phyloP scores from a whole-genome alignment of 306 rosid species.

The Casuarina equisetifolia region DNA sequence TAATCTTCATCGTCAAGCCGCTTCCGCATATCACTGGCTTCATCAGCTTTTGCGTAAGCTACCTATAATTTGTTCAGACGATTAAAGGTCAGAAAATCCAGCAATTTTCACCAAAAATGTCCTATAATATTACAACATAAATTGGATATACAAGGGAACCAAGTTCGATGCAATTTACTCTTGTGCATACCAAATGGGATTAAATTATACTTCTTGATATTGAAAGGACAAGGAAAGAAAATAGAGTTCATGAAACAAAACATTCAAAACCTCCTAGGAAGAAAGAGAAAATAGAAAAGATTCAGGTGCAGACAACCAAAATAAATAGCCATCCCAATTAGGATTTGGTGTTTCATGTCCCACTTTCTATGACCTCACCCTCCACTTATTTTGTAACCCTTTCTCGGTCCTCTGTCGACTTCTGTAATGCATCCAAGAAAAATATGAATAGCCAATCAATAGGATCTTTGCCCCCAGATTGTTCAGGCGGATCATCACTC shows the following conservation, averaged over 20 bases:
- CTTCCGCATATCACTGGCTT: conserved; percentile 71
- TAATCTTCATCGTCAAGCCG: conserved; percentile 64
- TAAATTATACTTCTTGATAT: not conserved
- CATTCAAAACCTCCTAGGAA: not conserved
- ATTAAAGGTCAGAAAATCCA: conserved; percentile 6
- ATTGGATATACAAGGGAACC: not conserved
- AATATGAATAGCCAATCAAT: not conserved
- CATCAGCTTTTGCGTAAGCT: conserved; percentile 84
- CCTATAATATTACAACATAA: not conserved
- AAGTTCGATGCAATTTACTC: not conserved
- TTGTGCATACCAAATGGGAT: not conserved
- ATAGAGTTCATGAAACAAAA: not conserved
- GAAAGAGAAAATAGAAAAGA: not conserved
- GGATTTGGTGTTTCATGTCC: not conserved
- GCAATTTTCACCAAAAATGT: not conserved
- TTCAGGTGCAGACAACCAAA: not conserved
- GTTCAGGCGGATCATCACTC: not conserved
- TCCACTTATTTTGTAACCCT: not conserved
- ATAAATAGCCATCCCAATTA: not conserved
- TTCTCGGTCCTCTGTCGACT: not conserved
- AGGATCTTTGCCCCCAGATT: not conserved
- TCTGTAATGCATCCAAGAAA: not conserved
- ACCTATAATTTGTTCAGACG: conserved; percentile 44
- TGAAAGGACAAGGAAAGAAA: conserved; percentile 8
- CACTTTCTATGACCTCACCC: not conserved